Percentiles rank a stretch among this genome's conserved stretches.
Evolutionary conservation across 2,329 filamentous ascomycete genomes (phyloP).

Genomic region (Paecilomyces sp.): DNA sequence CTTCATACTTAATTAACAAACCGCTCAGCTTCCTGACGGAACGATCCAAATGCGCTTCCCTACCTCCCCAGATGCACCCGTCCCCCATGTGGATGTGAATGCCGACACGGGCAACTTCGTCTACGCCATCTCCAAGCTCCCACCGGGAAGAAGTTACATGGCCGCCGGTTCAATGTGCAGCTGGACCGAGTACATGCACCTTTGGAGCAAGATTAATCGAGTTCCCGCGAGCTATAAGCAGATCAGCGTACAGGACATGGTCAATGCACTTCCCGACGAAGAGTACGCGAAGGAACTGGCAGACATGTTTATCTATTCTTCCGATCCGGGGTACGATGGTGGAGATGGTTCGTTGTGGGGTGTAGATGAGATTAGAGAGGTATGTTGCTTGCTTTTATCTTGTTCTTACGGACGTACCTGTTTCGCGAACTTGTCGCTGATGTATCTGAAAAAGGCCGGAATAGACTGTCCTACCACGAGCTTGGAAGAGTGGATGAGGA

Average conservation of each 20-base stretch:
- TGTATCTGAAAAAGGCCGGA: conserved; percentile 25
- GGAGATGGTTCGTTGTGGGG: conserved; percentile 34
- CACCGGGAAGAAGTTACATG: conserved; percentile 44
- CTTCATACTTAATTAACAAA: neutral
- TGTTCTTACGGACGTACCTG: neutral
- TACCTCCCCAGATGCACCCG: conserved; percentile 28
- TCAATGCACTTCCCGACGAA: conserved; percentile 27
- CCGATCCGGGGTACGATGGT: conserved; percentile 45
- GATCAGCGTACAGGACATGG: conserved; percentile 35
- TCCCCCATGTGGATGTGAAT: conserved; percentile 43
- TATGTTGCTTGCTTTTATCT: conserved; percentile 10
- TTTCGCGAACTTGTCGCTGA: too few relatives aligned
- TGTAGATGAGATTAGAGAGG: conserved; percentile 39
- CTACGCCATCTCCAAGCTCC: conserved; percentile 45
- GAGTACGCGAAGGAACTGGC: conserved; percentile 40
- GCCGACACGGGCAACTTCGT: conserved; percentile 43
- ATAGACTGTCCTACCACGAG: conserved; percentile 31
- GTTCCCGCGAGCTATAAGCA: conserved; percentile 32
- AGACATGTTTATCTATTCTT: conserved; percentile 43
- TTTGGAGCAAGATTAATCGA: conserved; percentile 35
- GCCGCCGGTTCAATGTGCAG: conserved; percentile 40
- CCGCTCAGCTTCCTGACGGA: conserved; percentile 30
- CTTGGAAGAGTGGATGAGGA: conserved; percentile 19
- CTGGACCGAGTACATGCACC: conserved; percentile 40
- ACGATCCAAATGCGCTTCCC: conserved; percentile 44